Evolutionary conservation across 2,329 filamentous ascomycete genomes (phyloP).

Genomic region (Talaromyces sp.): DNA sequence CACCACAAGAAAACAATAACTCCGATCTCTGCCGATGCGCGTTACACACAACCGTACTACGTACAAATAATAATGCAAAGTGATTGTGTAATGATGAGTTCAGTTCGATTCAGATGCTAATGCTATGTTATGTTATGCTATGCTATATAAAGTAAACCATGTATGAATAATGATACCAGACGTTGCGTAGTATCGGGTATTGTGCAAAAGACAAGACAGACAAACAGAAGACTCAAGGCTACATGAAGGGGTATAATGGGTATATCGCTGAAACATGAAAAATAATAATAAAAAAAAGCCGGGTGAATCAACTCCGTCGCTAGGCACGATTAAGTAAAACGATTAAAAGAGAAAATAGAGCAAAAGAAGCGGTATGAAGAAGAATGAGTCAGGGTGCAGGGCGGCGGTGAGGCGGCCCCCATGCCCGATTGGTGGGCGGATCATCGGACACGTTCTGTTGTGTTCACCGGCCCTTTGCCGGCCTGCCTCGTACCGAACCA

Average conservation of each 20-base stretch:
- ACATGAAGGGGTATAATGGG: slow-evolving; percentile 9
- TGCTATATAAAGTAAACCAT: not conserved
- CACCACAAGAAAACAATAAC: not conserved
- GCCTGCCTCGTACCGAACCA: not conserved
- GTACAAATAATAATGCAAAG: too few species aligned
- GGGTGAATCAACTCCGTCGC: not conserved
- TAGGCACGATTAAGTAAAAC: not conserved
- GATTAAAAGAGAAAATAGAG: not conserved
- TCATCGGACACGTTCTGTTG: not conserved
- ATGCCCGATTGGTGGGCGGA: not conserved
- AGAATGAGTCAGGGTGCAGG: not conserved
- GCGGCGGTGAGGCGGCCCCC: not conserved
- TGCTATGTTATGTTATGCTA: not conserved
- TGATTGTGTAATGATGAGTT: not conserved
- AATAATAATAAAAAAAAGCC: not conserved
- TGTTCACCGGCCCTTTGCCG: not conserved
- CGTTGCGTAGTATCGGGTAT: not conserved
- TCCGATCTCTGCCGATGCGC: not conserved
- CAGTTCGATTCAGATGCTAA: not conserved
- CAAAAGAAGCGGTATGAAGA: not conserved
- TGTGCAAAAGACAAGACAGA: not conserved
- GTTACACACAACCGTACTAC: too few species aligned
- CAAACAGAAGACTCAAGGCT: not conserved
- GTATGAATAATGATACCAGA: not conserved
- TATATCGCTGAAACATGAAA: not conserved